Conservation (phyloP, 495 filamentous ascomycete species). For the Tuber microsphaerosporum region DNA sequence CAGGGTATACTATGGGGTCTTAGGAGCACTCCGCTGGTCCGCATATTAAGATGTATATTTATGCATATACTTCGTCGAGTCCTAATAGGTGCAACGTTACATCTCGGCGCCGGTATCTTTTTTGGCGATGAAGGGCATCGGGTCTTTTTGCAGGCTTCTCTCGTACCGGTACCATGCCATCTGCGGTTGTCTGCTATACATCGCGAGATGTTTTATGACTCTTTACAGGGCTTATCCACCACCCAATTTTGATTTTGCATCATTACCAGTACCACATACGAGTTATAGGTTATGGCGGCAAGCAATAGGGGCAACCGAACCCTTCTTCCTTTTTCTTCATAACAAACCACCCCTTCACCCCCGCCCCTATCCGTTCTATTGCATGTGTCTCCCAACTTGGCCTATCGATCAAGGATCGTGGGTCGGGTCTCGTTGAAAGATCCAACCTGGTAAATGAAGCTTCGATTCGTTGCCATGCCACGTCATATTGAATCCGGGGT, state of each 20-base stretch:
- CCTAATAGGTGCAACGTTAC: constrained; percentile 5
- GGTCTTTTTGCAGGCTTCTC: constrained; percentile 4
- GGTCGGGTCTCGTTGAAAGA: constrained; percentile 24
- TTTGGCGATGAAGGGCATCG: not conserved
- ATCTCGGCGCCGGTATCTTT: not conserved
- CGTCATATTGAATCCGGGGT: constrained; percentile 31
- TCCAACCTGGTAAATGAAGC: constrained; percentile 26
- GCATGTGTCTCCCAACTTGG: constrained; percentile 8
- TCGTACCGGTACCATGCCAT: not conserved
- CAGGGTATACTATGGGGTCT: not conserved
- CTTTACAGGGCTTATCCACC: not conserved
- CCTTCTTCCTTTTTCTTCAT: not conserved
- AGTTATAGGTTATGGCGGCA: not conserved
- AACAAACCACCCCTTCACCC: not conserved
- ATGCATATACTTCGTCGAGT: not conserved
- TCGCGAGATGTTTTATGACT: not conserved
- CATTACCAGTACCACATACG: not conserved
- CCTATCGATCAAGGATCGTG: constrained; percentile 35
- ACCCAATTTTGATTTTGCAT: not conserved
- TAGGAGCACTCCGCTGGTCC: not conserved
- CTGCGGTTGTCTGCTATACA: not conserved
- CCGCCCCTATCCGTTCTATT: constrained; percentile 3
- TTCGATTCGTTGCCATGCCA: constrained; percentile 31
- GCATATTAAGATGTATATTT: not conserved
- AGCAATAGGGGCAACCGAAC: not conserved